Evolutionary conservation across 805 yeast species (phyloP).

Genomic region (Yarrowia sp.): DNA sequence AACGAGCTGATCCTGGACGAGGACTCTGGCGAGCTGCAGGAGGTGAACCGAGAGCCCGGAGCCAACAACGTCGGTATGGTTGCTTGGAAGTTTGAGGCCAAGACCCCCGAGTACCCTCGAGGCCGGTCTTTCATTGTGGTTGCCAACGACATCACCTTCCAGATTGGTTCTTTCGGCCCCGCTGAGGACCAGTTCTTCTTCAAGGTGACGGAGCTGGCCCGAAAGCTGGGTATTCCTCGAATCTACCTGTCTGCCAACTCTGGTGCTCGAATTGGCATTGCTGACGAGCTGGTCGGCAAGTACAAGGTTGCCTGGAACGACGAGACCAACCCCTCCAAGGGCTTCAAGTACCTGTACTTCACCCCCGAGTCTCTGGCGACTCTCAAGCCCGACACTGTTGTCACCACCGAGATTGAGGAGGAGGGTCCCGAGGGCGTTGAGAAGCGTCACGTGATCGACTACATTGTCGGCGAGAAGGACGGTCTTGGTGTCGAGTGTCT

Average conservation of each 20-base stretch:
- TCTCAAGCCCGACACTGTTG: conserved; percentile 46
- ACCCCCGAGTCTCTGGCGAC: conserved; percentile 62
- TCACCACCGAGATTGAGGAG: conserved; percentile 74
- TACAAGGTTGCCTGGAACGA: conserved; percentile 94
- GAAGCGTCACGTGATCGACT: conserved; percentile 77
- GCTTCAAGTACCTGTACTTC: conserved; percentile 88
- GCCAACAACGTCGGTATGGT: conserved; percentile 97
- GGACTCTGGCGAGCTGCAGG: conserved; percentile 74
- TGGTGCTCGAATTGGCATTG: conserved; percentile 98
- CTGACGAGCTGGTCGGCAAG: conserved; percentile 90
- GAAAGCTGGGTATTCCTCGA: conserved; percentile 92
- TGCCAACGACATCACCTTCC: conserved; percentile 96
- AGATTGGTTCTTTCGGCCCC: conserved; percentile 99
- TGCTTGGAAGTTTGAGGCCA: conserved; percentile 87
- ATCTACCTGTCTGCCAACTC: conserved; percentile 96
- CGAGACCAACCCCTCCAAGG: conserved; percentile 74
- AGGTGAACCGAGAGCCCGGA: conserved; percentile 94
- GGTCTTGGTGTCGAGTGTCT: conserved; percentile 99
- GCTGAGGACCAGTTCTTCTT: conserved; percentile 91
- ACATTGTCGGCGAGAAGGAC: conserved; percentile 91
- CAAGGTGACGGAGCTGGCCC: conserved; percentile 89
- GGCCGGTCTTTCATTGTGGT: conserved; percentile 93
- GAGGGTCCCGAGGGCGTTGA: conserved; percentile 64
- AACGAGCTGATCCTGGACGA: conserved; percentile 88
- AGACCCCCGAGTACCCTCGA: conserved; percentile 95